Evolutionary conservation across 2,329 filamentous ascomycete genomes (phyloP), one percentile per base, ranked within the genome.

Genomic region (Coniella lustricola): DNA sequence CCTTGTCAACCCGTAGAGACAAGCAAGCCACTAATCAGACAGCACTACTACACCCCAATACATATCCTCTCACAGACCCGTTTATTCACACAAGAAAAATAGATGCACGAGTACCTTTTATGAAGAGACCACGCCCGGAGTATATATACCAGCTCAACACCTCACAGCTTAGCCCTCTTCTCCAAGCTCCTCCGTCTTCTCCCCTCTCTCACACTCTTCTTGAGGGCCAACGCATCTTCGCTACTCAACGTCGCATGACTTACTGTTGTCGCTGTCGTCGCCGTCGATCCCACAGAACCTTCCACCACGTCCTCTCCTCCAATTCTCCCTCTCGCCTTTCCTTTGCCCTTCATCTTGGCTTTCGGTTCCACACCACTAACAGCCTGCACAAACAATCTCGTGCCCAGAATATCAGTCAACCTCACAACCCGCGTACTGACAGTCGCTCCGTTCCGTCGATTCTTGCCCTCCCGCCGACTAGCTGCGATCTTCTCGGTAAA

Each of bases 401-500:
- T 66, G 0, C 89, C 90, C 9, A 95, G 74, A 40, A 76, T 66
- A 60, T 95, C 90, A 8, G 86, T 84, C 56, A 97, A 73, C 7
- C 74, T 72, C 33, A 97, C 67, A 10, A 98, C 91, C 17, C 93
- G 76, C 12, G 79, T 86, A 57, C 84, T 86, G 3, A 97, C 90
- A 0, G 90, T 95, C 1, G 85, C 87, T 12, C 90, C 90, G 64
- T 98, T 93, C n/a, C 91, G 77, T 18, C 93, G 74, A 63, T 97
- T 96, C 79, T 97, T 98, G 8, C 93, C 93, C 69, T 97, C 93
- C 37, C 91, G 76, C 29, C 93, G 75, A 38, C 82, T 87, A 43
- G 81, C 76, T 7, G 89, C 88, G 54, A 98, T 95, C 61, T 84
- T 79, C 64, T 95, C 90, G 4, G 86, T 91, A 60, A 97, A 95